These are phyloP conservation scores for Globisporangium nodosum DNA, from an alignment of 352 stramenopile species.

Conservation along the genomic window DNA sequence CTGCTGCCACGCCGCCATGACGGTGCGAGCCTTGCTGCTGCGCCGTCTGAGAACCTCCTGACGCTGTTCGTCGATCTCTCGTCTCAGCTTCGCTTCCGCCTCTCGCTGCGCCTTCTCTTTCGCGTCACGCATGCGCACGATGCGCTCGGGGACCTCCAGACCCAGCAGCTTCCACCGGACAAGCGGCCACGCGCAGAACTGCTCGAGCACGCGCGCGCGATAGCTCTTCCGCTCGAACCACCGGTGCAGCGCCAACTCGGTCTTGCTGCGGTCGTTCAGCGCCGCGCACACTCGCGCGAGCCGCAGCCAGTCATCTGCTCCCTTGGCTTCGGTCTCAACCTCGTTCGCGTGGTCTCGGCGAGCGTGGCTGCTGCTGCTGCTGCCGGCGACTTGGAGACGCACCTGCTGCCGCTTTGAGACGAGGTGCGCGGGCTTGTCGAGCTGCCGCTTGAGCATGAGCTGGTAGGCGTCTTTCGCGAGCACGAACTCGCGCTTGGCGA, in stretches of 20 bases:
- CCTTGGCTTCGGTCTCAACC: not conserved
- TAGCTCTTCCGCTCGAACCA: conserved; percentile 43
- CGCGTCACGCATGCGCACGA: conserved; percentile 23
- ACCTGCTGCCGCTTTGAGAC: conserved; percentile 19
- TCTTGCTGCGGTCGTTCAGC: conserved; percentile 35
- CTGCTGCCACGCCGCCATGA: conserved; percentile 26
- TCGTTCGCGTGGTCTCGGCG: not conserved
- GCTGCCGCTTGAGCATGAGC: conserved; percentile 50
- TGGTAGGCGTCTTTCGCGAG: conserved; percentile 58
- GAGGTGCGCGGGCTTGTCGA: conserved; percentile 23
- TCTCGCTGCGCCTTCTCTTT: conserved; percentile 13
- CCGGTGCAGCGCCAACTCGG: conserved; percentile 20
- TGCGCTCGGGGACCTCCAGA: conserved; percentile 25
- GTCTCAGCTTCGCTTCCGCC: conserved; percentile 9
- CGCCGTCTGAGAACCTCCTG: conserved; percentile 22
- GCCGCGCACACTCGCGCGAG: conserved; percentile 38
- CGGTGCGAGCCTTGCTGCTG: conserved; percentile 16
- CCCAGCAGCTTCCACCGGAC: conserved; percentile 58
- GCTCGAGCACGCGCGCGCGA: conserved; percentile 28
- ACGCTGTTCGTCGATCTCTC: conserved; percentile 23
- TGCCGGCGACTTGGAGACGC: not conserved
- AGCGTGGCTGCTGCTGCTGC: not conserved
- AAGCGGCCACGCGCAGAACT: conserved; percentile 47
- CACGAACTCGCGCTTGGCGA: conserved; percentile 38
- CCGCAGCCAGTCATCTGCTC: conserved; percentile 48